Evolutionary conservation across 495 filamentous ascomycete species (phyloP).

Genomic region (Lasiosphaeris hirsuta): DNA sequence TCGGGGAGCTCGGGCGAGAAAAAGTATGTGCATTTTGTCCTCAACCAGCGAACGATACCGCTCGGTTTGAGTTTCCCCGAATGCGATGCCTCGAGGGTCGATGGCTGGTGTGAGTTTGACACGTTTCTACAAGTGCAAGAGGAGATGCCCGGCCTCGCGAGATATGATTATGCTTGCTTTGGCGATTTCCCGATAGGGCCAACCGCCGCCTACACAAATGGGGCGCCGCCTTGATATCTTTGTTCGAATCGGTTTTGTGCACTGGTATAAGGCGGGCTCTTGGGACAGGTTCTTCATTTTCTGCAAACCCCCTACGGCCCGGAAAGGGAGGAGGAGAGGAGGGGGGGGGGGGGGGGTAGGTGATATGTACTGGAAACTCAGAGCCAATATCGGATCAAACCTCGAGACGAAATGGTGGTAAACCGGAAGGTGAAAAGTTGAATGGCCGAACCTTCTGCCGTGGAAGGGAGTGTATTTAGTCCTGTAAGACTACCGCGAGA

Average conservation of each 20-base stretch:
- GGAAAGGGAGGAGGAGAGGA: too few relatives aligned
- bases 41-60: conserved; percentile 62
- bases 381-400: too few relatives aligned
- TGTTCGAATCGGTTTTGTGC: neutral
- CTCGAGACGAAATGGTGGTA: too few relatives aligned
- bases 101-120: conserved; percentile 62
- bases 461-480: too few relatives aligned
- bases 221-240: conserved; percentile 4
- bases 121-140: conserved; percentile 53
- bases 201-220: conserved; percentile 34
- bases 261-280: neutral
- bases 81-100: conserved; percentile 53
- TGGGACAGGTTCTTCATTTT: neutral
- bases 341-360: too few relatives aligned
- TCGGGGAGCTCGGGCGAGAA: conserved; percentile 35
- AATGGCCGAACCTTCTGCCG: too few relatives aligned
- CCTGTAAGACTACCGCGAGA: too few relatives aligned
- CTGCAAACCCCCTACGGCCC: too few relatives aligned
- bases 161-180: conserved; percentile 54
- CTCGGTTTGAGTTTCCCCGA: conserved; percentile 52
- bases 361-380: too few relatives aligned
- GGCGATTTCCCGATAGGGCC: conserved; percentile 39
- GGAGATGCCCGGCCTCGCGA: conserved; percentile 40
- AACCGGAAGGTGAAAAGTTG: too few relatives aligned
- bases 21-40: conserved; percentile 60